These are phyloP conservation scores for Nicotiana sylvestris DNA, from an alignment of 257 asterid species.

Conservation along the genomic window DNA sequence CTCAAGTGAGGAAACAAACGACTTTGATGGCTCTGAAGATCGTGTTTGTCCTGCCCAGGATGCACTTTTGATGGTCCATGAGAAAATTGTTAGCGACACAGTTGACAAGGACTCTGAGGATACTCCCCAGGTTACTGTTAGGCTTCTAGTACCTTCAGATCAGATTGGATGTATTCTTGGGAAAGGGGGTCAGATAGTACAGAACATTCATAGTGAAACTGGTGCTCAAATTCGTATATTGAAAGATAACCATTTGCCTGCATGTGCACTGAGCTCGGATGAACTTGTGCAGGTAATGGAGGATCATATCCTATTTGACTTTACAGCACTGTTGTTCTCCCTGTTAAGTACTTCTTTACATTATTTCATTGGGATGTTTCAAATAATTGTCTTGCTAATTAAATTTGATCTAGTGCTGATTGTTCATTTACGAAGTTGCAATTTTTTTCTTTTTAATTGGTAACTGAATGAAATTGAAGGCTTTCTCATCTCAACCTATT, in stretches of 20 bases:
- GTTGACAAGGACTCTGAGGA: constrained; percentile 62
- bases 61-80: constrained; percentile 90
- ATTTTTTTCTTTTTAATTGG: background rate
- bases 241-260: constrained; percentile 81
- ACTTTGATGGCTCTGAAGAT: constrained; percentile 52
- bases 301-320: background rate
- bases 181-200: constrained; percentile 93
- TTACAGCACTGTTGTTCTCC: background rate
- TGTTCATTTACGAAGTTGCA: background rate
- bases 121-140: constrained; percentile 49
- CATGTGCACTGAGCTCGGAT: constrained; percentile 83
- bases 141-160: constrained; percentile 87
- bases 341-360: background rate
- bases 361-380: background rate
- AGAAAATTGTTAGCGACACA: constrained; percentile 60
- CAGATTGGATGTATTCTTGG: constrained; percentile 94
- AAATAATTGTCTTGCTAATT: background rate
- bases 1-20: constrained; percentile 67
- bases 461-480: background rate
- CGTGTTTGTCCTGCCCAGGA: constrained; percentile 79
- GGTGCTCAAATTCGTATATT: constrained; percentile 91
- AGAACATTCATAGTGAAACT: constrained; percentile 69
- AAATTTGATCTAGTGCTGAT: background rate
- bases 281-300: constrained; percentile 84
- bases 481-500: background rate